Evolutionary conservation across 371 early-diverging fungal species (phyloP).

Genomic region (Haplosporangium sp.): DNA sequence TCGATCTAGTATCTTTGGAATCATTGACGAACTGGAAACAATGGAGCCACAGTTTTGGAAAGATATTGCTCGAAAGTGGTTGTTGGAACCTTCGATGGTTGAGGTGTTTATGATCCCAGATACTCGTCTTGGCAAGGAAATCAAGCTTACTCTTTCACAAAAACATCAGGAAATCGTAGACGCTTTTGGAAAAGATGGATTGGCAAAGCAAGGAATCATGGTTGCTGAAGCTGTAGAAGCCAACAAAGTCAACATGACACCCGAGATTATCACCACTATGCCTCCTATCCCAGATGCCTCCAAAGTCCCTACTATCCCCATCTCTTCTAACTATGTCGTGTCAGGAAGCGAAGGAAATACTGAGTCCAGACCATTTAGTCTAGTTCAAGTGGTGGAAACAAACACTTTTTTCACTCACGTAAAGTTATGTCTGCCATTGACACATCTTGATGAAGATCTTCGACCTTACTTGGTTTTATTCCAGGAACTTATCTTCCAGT

Average conservation of each 20-base stretch:
- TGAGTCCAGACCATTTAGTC: conserved; percentile 57
- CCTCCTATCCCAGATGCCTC: conserved; percentile 68
- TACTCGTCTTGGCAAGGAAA: conserved; percentile 58
- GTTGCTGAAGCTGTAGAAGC: conserved; percentile 69
- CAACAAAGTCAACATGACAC: conserved; percentile 67
- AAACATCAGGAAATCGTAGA: conserved; percentile 56
- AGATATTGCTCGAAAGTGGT: conserved; percentile 65
- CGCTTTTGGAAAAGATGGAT: conserved; percentile 63
- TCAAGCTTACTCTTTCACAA: conserved; percentile 57
- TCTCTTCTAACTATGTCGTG: conserved; percentile 33
- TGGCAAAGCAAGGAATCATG: conserved; percentile 56
- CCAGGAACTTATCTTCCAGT: conserved; percentile 59
- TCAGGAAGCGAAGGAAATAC: conserved; percentile 7
- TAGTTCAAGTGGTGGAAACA: conserved; percentile 67
- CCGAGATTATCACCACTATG: conserved; percentile 60
- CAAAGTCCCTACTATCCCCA: conserved; percentile 56
- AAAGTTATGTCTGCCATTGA: conserved; percentile 66
- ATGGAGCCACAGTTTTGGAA: conserved; percentile 71
- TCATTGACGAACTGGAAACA: conserved; percentile 62
- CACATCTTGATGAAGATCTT: conserved; percentile 60
- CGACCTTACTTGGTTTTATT: conserved; percentile 74
- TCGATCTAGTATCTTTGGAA: conserved; percentile 59
- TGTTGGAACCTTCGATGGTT: conserved; percentile 64
- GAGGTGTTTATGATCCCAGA: conserved; percentile 76
- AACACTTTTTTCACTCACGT: conserved; percentile 71